Base-by-base conservation (phyloP, 495 filamentous ascomycete genomes). In the Xylaria palmicola region DNA sequence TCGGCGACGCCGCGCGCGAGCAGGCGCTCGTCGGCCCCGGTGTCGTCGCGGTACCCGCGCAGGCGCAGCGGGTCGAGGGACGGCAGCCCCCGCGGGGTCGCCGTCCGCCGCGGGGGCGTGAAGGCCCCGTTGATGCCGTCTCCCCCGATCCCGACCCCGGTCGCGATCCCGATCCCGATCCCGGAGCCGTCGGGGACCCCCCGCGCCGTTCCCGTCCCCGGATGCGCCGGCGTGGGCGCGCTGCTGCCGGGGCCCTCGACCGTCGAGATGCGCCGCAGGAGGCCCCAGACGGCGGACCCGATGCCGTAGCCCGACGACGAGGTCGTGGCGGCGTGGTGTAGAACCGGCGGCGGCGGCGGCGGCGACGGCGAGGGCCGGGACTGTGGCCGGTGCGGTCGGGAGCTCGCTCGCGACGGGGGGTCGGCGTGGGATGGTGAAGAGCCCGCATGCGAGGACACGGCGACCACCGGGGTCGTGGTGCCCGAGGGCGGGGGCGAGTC, bases 1-100 rank as follows among this genome's bases (percentile, higher is more conserved):
- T 98, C 95, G 1, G 94, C 94, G 12, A 98, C 76, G 6, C 86
- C 80, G 49, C 79, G 80, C 6, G 83, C 86, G 30, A 98, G 81
- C 48, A 96, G 67, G 50, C 75, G 72, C 17, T 75, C 73, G 19
- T 70, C 67, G 1, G 62, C 19, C 0, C 67, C 47, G 0, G 79
- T 81, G 59, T 77, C 74, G 1, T 66, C 62, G 43, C 67, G 62
- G 61, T 77, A 81, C 15, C 79, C 79, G 8, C 54, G 59, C 30
- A 81, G 65, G 41, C 62, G 49, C n/a, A 81, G 47, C 2, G 79
- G 79, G 48, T 80, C 78, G 27, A 80, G 73, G 36, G 76, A 77
- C 26, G 77, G 77, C 7, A 73, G 72, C 7, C 69, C 68, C 49
- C 78, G 73, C 6, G 75, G 77, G 9, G 77, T 76, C 0, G 71